These are phyloP conservation scores for Dentipellis sp. DNA, from an alignment of 768 basidiomycete genomes.

Conservation along the genomic window DNA sequence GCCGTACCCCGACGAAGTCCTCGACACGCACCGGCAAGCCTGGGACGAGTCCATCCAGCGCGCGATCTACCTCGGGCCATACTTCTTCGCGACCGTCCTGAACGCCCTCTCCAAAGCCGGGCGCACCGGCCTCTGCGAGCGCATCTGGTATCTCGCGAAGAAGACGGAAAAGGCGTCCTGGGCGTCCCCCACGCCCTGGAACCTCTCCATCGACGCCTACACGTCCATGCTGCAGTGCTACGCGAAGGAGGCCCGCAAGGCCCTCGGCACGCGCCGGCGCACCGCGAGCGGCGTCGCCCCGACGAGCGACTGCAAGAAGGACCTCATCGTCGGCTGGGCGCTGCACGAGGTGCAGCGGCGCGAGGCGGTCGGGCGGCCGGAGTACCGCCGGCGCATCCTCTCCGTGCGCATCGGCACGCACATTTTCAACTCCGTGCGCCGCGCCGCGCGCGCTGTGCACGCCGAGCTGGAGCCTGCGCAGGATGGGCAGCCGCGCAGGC, in stretches of 20 bases:
- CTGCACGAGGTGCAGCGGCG: background rate
- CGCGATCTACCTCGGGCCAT: constrained; percentile 41
- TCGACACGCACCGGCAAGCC: constrained; percentile 4
- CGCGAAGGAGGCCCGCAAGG: constrained; percentile 28
- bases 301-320: background rate
- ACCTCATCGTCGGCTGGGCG: background rate
- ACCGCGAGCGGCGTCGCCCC: background rate
- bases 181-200: constrained; percentile 42
- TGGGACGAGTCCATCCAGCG: constrained; percentile 23
- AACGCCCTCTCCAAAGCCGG: constrained; percentile 52
- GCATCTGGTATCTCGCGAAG: constrained; percentile 55
- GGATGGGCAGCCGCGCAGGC: background rate
- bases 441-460: background rate
- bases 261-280: background rate
- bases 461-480: background rate
- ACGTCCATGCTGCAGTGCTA: constrained; percentile 65
- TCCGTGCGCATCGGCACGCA: background rate
- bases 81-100: constrained; percentile 49
- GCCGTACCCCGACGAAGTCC: background rate
- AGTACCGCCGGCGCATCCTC: background rate
- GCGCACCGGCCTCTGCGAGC: constrained; percentile 44
- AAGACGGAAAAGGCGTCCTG: constrained; percentile 51
- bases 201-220: constrained; percentile 56
- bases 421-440: background rate
- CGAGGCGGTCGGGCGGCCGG: background rate